phyloP scores from a whole-genome alignment of 192 early-diverging fungal genomes.

The Backusella australiensis region DNA sequence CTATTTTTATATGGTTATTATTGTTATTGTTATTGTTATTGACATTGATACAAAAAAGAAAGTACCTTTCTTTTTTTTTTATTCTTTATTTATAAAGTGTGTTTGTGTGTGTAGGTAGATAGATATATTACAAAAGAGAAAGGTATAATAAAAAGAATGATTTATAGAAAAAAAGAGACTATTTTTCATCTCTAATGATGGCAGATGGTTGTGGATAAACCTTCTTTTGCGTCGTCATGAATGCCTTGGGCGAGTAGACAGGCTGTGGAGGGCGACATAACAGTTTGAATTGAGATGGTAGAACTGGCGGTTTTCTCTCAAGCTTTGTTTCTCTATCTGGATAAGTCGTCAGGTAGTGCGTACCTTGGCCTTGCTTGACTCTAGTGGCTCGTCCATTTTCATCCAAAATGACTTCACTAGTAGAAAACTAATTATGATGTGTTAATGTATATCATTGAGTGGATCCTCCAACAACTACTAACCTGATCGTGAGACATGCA shows the following conservation, averaged over 20 bases:
- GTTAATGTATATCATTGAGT: background rate
- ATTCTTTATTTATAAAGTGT: background rate
- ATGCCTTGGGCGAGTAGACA: background rate
- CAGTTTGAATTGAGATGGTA: background rate
- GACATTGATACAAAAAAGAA: slow-evolving; percentile 2
- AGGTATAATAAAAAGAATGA: background rate
- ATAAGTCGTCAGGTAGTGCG: slow-evolving; percentile 18
- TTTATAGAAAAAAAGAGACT: background rate
- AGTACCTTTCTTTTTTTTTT: background rate
- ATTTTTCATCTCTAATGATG: background rate
- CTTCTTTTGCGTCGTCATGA: slow-evolving; percentile 4
- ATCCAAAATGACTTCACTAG: slow-evolving; percentile 24
- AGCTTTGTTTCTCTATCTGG: slow-evolving; percentile 21
- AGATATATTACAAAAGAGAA: background rate
- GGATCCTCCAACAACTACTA: background rate
- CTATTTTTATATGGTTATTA: slow-evolving; percentile 10
- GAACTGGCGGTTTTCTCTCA: slow-evolving; percentile 10
- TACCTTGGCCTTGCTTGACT: slow-evolving; percentile 19
- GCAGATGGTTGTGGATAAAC: slow-evolving; percentile 1
- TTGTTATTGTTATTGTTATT: background rate
- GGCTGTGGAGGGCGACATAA: background rate
- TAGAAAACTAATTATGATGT: background rate
- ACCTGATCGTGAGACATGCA: slow-evolving; percentile 29
- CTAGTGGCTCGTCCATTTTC: slow-evolving; percentile 15
- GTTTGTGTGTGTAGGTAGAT: background rate